phyloP scores from a whole-genome alignment of 495 filamentous ascomycete genomes.

The Penicillium diatomitis region DNA sequence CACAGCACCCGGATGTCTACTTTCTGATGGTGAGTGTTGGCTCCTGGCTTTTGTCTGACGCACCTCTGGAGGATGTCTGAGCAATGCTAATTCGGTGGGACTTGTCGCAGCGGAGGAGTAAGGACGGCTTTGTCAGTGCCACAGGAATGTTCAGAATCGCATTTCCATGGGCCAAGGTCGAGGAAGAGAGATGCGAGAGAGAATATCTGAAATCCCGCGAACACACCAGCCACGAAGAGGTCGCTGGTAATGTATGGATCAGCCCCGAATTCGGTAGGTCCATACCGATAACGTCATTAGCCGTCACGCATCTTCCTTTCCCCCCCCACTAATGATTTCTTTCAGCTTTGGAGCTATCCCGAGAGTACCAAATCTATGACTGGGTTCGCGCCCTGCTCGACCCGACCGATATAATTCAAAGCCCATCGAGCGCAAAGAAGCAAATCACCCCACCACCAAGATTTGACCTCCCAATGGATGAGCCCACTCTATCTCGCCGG shows the following conservation, averaged over 20 bases:
- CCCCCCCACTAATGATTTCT: not conserved
- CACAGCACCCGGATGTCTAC: slow-evolving; percentile 69
- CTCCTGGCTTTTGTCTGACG: not conserved
- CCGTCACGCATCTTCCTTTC: not conserved
- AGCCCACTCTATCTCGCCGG: slow-evolving; percentile 34
- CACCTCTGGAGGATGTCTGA: not conserved
- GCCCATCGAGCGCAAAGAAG: slow-evolving; percentile 49
- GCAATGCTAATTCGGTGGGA: too few relatives aligned
- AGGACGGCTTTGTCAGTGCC: slow-evolving; percentile 87
- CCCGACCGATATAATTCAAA: slow-evolving; percentile 55
- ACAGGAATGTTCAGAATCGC: slow-evolving; percentile 99
- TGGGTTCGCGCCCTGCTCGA: slow-evolving; percentile 91
- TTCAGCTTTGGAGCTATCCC: slow-evolving; percentile 70
- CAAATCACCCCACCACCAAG: slow-evolving; percentile 62
- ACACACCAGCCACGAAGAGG: slow-evolving; percentile 78
- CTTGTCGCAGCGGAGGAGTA: slow-evolving; percentile 63
- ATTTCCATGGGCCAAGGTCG: slow-evolving; percentile 80
- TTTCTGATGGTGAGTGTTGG: slow-evolving; percentile 71
- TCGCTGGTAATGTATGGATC: slow-evolving; percentile 96
- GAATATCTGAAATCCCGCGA: slow-evolving; percentile 71
- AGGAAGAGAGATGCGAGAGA: slow-evolving; percentile 81
- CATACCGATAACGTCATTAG: not conserved
- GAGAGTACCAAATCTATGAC: slow-evolving; percentile 69
- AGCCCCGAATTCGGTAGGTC: slow-evolving; percentile 64
- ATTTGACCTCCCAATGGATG: slow-evolving; percentile 43